Conservation (phyloP, 768 basidiomycete genomes). For the Leucocoprinus leucothites region DNA sequence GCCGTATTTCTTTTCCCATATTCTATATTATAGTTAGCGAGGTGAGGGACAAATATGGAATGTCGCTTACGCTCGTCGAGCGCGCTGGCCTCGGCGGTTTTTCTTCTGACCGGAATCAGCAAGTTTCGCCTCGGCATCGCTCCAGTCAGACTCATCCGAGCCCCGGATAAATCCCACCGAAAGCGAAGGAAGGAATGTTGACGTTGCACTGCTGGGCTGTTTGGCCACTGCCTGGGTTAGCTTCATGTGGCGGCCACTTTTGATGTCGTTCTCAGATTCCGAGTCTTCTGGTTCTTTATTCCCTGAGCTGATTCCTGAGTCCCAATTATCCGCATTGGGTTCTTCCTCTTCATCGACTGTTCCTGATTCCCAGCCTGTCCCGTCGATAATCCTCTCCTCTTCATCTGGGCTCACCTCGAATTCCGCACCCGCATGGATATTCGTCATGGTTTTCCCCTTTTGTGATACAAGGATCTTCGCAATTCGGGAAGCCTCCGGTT, state of each 20-base stretch:
- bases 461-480: background rate
- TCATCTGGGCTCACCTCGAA: conserved; percentile 10
- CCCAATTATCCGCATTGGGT: conserved; percentile 42
- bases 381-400: conserved; percentile 24
- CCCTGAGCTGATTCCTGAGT: conserved; percentile 45
- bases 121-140: conserved; percentile 57
- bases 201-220: conserved; percentile 15
- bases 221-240: background rate
- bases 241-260: background rate
- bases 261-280: conserved; percentile 14
- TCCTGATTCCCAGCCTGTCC: conserved; percentile 33
- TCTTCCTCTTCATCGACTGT: conserved; percentile 25
- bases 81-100: conserved; percentile 90
- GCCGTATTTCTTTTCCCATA: conserved; percentile 98
- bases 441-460: background rate
- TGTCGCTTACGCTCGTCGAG: conserved; percentile 83
- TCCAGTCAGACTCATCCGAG: conserved; percentile 74
- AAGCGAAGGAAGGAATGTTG: conserved; percentile 81
- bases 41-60: conserved; percentile 3
- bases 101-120: conserved; percentile 56
- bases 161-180: conserved; percentile 80
- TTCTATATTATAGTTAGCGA: conserved; percentile 43
- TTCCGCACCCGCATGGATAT: conserved; percentile 19
- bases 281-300: conserved; percentile 26
- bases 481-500: conserved; percentile 8